Conservation (phyloP, 257 asterid species). For the Nicotiana undulata region DNA sequence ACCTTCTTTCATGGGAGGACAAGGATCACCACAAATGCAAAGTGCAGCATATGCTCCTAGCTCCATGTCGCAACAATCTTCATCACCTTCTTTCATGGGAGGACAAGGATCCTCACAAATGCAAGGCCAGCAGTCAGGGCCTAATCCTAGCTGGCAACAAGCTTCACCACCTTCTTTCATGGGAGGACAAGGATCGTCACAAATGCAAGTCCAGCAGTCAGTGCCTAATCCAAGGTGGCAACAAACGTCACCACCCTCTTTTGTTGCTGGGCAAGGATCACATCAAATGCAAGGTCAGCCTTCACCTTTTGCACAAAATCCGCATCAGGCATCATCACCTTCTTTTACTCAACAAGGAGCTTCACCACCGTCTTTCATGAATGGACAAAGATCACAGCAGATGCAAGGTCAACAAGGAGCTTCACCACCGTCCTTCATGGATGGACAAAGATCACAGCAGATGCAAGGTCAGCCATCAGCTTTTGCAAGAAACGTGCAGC, state of each 20-base stretch:
- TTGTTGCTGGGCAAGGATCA: neutral
- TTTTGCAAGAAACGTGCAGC: slow-evolving; percentile 6
- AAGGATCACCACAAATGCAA: slow-evolving; percentile 7
- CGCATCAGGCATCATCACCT: neutral
- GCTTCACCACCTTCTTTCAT: neutral
- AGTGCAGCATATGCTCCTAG: neutral
- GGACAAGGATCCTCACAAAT: slow-evolving; percentile 11
- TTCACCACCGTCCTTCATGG: neutral
- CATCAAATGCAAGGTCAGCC: neutral
- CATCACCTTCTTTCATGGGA: neutral
- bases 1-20: neutral
- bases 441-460: neutral
- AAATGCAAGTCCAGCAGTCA: neutral
- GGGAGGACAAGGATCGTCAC: neutral
- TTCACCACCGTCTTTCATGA: neutral
- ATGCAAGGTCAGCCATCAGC: neutral
- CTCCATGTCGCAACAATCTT: neutral
- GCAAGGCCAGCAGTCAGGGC: slow-evolving; percentile 25
- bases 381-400: neutral
- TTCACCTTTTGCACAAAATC: neutral
- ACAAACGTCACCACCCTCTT: neutral
- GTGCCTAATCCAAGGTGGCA: neutral
- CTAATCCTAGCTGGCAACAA: neutral
- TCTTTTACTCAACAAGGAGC: neutral
- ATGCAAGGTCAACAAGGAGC: neutral